A percentile compares a stretch with the other conserved stretches of the same genome.
Conservation (phyloP, 352 stramenopile species). For the Aphanomyces euteiches region DNA sequence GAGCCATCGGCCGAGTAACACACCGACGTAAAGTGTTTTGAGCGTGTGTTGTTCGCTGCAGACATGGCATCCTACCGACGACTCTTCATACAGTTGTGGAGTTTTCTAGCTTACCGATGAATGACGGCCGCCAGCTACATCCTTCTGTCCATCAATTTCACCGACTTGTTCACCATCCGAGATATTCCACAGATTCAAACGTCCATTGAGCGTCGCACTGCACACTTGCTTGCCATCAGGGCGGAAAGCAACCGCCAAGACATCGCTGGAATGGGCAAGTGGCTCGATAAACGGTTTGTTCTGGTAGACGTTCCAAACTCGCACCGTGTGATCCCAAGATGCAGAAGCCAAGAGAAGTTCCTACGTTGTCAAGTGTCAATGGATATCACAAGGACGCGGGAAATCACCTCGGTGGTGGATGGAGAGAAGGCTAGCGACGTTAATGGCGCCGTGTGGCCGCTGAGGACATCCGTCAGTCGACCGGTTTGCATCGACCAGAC, state of each 20-base stretch:
- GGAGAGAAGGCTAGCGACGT: conserved; percentile 91
- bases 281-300: conserved; percentile 93
- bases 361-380: conserved; percentile 38
- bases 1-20: conserved; percentile 98
- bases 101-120: conserved; percentile 33
- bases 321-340: conserved; percentile 98
- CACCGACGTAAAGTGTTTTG: conserved; percentile 98
- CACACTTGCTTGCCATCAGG: conserved; percentile 96
- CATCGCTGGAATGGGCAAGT: conserved; percentile 94
- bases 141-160: conserved; percentile 95
- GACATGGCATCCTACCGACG: conserved; percentile 59
- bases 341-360: conserved; percentile 90
- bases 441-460: conserved; percentile 96
- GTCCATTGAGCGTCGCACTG: conserved; percentile 93
- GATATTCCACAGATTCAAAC: conserved; percentile 96
- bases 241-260: conserved; percentile 95
- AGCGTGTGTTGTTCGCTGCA: conserved; percentile 86
- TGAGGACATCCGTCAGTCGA: conserved; percentile 96
- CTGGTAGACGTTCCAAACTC: conserved; percentile 99
- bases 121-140: conserved; percentile 93
- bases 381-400: background rate
- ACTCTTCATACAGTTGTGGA: background rate
- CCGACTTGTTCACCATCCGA: conserved; percentile 92
- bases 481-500: conserved; percentile 97
- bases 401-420: conserved; percentile 43